phyloP scores from a whole-genome alignment of 176 grass and related monocot species.

The Hordeum vulgare region MorexV3_pseudomolecules_assembly NC_058523.1:54415511-54416010 shows the following conservation, averaged over 20 bases:
- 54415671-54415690: no score
- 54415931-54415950: background rate
- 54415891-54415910: background rate
- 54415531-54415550: background rate
- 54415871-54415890: background rate
- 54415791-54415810: background rate
- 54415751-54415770: background rate
- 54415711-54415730: background rate
- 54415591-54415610: background rate
- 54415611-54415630: background rate
- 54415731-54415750: background rate
- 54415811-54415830: background rate
- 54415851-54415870: rapidly evolving
- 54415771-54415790: background rate
- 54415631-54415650: background rate
- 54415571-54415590: background rate
- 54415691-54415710: background rate
- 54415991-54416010: background rate
- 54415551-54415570: background rate
- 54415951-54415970: background rate
- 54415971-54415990: background rate
- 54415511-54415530: background rate
- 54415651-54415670: background rate
- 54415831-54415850: background rate
- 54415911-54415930: background rate